A percentile compares a stretch with the other conserved stretches of the same genome.
Evolutionary conservation across 2,329 filamentous ascomycete species (phyloP).

Genomic region (Hyphodiscus sp.): DNA sequence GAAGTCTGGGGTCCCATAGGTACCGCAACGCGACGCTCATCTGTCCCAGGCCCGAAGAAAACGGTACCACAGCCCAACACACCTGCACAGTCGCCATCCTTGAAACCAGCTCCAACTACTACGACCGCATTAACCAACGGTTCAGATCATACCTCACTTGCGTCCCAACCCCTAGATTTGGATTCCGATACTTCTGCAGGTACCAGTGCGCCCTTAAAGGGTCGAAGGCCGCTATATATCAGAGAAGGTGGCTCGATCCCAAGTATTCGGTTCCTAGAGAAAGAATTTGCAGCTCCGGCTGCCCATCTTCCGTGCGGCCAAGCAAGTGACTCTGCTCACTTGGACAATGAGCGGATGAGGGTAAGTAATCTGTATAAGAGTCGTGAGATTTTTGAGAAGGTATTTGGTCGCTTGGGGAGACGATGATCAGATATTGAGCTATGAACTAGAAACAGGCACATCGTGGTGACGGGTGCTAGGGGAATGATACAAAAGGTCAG

Average conservation of each 20-base stretch:
- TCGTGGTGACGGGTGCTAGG: not conserved
- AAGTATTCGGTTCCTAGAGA: slow-evolving; percentile 87
- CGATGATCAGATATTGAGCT: slow-evolving; percentile 16
- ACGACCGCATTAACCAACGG: slow-evolving; percentile 44
- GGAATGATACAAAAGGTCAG: not conserved
- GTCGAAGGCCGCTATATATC: slow-evolving; percentile 75
- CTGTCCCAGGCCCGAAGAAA: slow-evolving; percentile 34
- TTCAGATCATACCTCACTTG: slow-evolving; percentile 30
- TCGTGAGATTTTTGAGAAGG: slow-evolving; percentile 80
- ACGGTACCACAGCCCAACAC: slow-evolving; percentile 10
- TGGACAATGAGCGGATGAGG: slow-evolving; percentile 91
- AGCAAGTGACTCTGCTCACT: slow-evolving; percentile 86
- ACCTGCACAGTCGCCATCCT: slow-evolving; percentile 20
- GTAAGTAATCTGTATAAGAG: slow-evolving; percentile 86
- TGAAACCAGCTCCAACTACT: slow-evolving; percentile 41
- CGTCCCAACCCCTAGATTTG: slow-evolving; percentile 20
- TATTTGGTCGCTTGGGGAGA: slow-evolving; percentile 50
- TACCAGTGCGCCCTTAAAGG: slow-evolving; percentile 10
- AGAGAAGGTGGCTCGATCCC: slow-evolving; percentile 94
- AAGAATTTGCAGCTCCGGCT: slow-evolving; percentile 84
- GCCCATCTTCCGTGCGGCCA: slow-evolving; percentile 93
- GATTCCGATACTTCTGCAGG: not conserved
- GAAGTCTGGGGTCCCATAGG: slow-evolving; percentile 69
- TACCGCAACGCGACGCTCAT: slow-evolving; percentile 23
- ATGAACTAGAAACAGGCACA: not conserved